Evolutionary conservation across 345 rosid species (phyloP), one percentile per base, ranked within the genome.

Genomic region (Hirschfeldia incana): DNA sequence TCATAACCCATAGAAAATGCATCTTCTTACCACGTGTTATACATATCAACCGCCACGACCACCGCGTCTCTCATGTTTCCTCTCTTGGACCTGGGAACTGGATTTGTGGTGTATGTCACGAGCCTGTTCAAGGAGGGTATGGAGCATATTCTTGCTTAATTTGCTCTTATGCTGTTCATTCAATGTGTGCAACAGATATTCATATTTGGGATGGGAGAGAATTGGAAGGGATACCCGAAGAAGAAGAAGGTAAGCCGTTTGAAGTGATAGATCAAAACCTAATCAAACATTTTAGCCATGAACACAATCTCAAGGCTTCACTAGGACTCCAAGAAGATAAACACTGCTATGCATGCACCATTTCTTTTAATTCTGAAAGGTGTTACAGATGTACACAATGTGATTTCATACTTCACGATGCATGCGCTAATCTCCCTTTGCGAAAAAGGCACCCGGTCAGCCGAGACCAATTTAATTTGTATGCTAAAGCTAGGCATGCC

Each of bases 71-170:
- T 59, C 55, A n/a, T 21, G 66, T 65, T 33, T 16, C 7, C 27
- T 70, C 63, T 29, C 61, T 58, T 57, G 16, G 13, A 2, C 51
- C 65, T 0, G 32, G 16, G 21, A 7, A 33, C 17, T 70, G 33
- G 74, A 16, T 53, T 28, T 70, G 63, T 4, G 73, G 63, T 12
- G 21, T 70, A 16, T 70, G 73, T 4, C 2, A 2, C 32, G 4
- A 1, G 2, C 8, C 30, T 32, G 8, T 70, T 2, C 17, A 8
- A 3, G 39, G n/a, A 7, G 17, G 6, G 3, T 34, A 9, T 33
- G 32, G 21, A 6, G 49, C 65, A 26, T 70, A 70, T 6, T 70
- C 74, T 55, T 70, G 73, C 63, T 53, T 12, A 3, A 7, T 32
- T 16, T 70, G 46, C 13, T 2, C 9, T 53, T 70, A 57, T 55